These are phyloP conservation scores for Vitis labrusca DNA, from an alignment of 164 flowering plant genomes.

Conservation along the genomic window DNA sequence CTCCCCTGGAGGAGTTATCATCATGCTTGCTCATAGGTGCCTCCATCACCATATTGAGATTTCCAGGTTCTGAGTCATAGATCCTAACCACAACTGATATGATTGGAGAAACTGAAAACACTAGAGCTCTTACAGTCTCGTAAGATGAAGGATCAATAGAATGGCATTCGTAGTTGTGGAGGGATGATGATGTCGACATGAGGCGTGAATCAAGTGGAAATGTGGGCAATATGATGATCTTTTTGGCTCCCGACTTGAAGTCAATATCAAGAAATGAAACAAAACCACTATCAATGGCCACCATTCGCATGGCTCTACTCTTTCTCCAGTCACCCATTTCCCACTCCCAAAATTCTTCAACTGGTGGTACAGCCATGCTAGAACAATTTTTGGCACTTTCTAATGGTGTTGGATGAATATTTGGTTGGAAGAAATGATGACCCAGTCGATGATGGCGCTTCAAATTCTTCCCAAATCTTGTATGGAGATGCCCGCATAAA, in stretches of 20 bases:
- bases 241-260: slow-evolving; percentile 50
- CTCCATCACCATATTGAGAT: slow-evolving; percentile 56
- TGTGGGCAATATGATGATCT: slow-evolving; percentile 71
- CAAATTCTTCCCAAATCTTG: slow-evolving; percentile 77
- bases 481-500: slow-evolving; percentile 95
- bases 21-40: slow-evolving; percentile 52
- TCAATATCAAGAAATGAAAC: slow-evolving; percentile 76
- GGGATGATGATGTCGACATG: slow-evolving; percentile 45
- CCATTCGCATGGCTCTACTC: slow-evolving; percentile 72
- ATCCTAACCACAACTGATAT: slow-evolving; percentile 65
- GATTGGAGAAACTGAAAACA: slow-evolving; percentile 67
- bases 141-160: slow-evolving; percentile 33
- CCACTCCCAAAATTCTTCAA: slow-evolving; percentile 91
- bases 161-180: slow-evolving; percentile 38
- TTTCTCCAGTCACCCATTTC: slow-evolving; percentile 98
- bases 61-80: slow-evolving; percentile 65
- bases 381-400: slow-evolving; percentile 41
- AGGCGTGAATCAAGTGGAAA: slow-evolving; percentile 86
- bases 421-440: slow-evolving; percentile 44
- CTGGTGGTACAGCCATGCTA: slow-evolving; percentile 16
- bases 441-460: slow-evolving; percentile 65
- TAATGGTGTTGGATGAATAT: slow-evolving; percentile 41
- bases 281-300: slow-evolving; percentile 80
- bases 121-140: slow-evolving; percentile 65
- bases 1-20: slow-evolving; percentile 49